phyloP scores from a whole-genome alignment of 2,329 filamentous ascomycete genomes.

The Diaporthe citrichinensis region DNA sequence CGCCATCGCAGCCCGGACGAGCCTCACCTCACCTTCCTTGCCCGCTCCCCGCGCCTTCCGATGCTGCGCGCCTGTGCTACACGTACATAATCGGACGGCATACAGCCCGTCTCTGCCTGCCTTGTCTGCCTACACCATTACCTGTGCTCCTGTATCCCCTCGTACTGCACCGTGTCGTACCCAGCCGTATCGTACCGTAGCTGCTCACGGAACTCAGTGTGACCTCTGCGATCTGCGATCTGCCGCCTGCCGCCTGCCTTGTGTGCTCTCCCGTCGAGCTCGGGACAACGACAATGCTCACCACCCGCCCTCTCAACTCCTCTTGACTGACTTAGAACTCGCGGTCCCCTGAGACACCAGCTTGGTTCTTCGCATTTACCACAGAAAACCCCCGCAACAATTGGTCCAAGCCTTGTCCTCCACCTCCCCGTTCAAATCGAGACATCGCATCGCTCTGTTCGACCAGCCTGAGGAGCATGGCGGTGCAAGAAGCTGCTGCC shows the following conservation, averaged over 20 bases:
- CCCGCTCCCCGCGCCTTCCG: constrained; percentile 28
- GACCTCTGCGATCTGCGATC: neutral
- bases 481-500: constrained; percentile 51
- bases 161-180: neutral
- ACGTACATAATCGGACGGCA: neutral
- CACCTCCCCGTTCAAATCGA: neutral
- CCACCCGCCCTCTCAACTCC: neutral
- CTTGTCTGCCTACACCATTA: neutral
- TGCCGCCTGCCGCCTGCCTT: neutral
- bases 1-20: neutral
- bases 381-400: no score
- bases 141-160: neutral
- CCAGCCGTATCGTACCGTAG: no score
- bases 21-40: neutral
- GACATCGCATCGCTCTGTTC: neutral
- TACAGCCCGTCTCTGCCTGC: neutral
- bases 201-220: neutral
- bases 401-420: neutral
- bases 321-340: constrained; percentile 5
- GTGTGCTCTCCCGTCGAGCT: constrained; percentile 8
- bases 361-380: neutral
- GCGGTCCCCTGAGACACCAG: neutral
- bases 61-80: neutral
- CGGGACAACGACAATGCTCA: constrained; percentile 26
- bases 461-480: constrained; percentile 28